Percentiles rank a stretch among this genome's conserved stretches.
These are phyloP conservation scores for Vigna trinervia DNA, from an alignment of 306 rosid species.

Conservation along the genomic window DNA sequence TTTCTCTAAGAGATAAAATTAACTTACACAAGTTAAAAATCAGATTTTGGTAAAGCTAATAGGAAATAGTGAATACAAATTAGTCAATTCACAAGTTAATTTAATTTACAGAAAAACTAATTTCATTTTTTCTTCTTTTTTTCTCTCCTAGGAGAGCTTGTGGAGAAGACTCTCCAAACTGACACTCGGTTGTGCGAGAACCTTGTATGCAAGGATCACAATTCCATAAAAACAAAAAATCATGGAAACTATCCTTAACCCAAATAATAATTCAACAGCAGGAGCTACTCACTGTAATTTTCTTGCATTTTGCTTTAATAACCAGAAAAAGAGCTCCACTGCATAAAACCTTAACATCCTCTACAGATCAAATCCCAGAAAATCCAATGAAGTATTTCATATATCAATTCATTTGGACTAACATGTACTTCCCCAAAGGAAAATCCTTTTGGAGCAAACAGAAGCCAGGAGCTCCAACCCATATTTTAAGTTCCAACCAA, in stretches of 20 bases:
- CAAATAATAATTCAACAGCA: not conserved
- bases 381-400: slow-evolving; percentile 1
- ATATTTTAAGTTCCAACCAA: slow-evolving; percentile 26
- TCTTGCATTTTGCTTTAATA: slow-evolving; percentile 9
- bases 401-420: slow-evolving; percentile 17
- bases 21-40: too few species aligned
- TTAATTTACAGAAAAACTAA: too few species aligned
- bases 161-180: too few species aligned
- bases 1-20: too few species aligned
- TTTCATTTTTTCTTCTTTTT: too few species aligned
- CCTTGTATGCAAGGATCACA: not conserved
- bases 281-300: slow-evolving; percentile 10
- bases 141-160: too few species aligned
- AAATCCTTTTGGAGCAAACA: slow-evolving; percentile 15
- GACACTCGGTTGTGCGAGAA: not conserved
- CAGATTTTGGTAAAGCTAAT: too few species aligned
- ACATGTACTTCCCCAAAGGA: slow-evolving; percentile 20
- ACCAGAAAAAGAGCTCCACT: not conserved
- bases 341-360: slow-evolving; percentile 24
- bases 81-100: too few species aligned
- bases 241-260: slow-evolving; percentile 1
- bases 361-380: slow-evolving; percentile 5
- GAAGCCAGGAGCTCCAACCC: slow-evolving; percentile 36
- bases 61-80: too few species aligned
- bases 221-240: slow-evolving; percentile 1